These are phyloP conservation scores for Auricularia sp. DNA, from an alignment of 768 basidiomycete genomes.

Conservation along the genomic window DNA sequence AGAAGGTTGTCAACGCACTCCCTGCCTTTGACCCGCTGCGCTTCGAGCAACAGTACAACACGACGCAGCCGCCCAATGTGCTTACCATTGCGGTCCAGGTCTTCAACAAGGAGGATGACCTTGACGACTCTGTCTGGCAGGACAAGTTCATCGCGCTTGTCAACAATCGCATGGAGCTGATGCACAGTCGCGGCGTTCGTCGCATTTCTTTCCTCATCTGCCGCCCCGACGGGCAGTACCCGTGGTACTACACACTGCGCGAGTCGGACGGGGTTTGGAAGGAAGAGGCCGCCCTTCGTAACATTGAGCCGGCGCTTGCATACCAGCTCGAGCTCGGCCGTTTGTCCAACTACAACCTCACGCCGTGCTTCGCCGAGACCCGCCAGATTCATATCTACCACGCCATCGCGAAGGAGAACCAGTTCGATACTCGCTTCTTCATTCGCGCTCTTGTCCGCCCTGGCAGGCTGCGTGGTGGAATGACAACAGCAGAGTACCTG, in stretches of 20 bases:
- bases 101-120: conserved; percentile 71
- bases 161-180: conserved; percentile 53
- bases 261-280: conserved; percentile 62
- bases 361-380: conserved; percentile 92
- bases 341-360: conserved; percentile 92
- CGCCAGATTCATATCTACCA: conserved; percentile 98
- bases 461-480: conserved; percentile 81
- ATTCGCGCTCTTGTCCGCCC: conserved; percentile 93
- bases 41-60: conserved; percentile 67
- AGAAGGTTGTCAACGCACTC: conserved; percentile 59
- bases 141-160: conserved; percentile 60
- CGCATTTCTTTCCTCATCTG: conserved; percentile 90
- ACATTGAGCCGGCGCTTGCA: conserved; percentile 95
- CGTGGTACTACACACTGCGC: conserved; percentile 88
- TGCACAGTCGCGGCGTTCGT: conserved; percentile 73
- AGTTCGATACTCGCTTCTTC: conserved; percentile 97
- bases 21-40: conserved; percentile 67
- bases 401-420: conserved; percentile 89
- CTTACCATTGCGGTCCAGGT: conserved; percentile 89
- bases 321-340: conserved; percentile 97
- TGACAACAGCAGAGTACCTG: conserved; percentile 96
- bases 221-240: conserved; percentile 73
- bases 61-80: conserved; percentile 78
- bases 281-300: conserved; percentile 94
- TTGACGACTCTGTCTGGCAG: conserved; percentile 68